Percentiles rank a stretch among this genome's conserved stretches.
phyloP scores from a whole-genome alignment of 306 rosid genomes.

The Acacia melanoxylon region DNA sequence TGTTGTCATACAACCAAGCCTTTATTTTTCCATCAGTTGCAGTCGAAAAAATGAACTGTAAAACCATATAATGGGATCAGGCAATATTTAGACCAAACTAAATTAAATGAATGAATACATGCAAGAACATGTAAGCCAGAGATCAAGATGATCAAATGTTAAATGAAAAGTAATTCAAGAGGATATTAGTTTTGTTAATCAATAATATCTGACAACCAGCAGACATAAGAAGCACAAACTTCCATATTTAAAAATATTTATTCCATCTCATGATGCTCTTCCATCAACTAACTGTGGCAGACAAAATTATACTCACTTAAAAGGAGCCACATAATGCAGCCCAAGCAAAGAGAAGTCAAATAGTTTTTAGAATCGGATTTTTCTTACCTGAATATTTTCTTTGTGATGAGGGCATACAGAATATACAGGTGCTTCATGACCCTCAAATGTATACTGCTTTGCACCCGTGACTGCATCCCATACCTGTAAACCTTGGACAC shows the following conservation, averaged over 20 bases:
- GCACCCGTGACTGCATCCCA: slow-evolving; percentile 93
- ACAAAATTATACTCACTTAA: background rate
- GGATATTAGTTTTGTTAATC: slow-evolving; percentile 5
- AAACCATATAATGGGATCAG: slow-evolving; percentile 14
- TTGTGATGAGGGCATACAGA: slow-evolving; percentile 98
- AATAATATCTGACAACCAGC: slow-evolving; percentile 18
- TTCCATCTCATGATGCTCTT: slow-evolving; percentile 23
- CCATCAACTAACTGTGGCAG: background rate
- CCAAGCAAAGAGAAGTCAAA: background rate
- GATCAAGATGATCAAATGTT: background rate
- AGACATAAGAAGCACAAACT: slow-evolving; percentile 9
- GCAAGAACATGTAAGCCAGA: background rate
- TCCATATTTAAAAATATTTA: slow-evolving; percentile 14
- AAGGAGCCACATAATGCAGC: background rate
- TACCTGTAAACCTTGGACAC: slow-evolving; percentile 58
- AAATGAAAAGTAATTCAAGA: background rate
- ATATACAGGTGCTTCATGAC: slow-evolving; percentile 92
- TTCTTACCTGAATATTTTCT: slow-evolving; percentile 87
- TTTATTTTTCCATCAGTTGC: slow-evolving; percentile 99
- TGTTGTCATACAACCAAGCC: slow-evolving; percentile 97
- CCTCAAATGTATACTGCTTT: slow-evolving; percentile 81
- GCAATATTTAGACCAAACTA: slow-evolving; percentile 13
- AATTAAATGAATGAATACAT: background rate
- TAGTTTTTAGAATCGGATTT: background rate
- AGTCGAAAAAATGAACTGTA: slow-evolving; percentile 95